Conservation (phyloP, 2,329 filamentous ascomycete species). For the Pleurostoma richardsiae region DNA sequence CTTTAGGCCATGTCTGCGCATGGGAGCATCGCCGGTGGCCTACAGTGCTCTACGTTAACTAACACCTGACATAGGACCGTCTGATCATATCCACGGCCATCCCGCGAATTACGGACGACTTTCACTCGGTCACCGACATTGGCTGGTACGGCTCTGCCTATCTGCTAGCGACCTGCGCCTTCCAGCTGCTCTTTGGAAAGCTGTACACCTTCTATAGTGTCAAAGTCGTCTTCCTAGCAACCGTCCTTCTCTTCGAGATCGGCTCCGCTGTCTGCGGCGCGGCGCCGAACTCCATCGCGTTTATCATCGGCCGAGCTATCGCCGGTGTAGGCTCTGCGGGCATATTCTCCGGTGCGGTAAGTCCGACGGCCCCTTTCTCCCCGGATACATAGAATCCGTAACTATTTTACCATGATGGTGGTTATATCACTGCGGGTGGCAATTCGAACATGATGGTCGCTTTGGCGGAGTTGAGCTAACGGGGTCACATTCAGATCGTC, state of each 20-base stretch:
- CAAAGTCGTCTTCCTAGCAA: constrained; percentile 22
- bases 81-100: constrained; percentile 32
- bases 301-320: constrained; percentile 34
- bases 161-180: constrained; percentile 27
- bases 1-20: too few species aligned
- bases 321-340: constrained; percentile 31
- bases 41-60: background rate
- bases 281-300: constrained; percentile 29
- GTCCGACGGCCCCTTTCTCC: constrained; percentile 4
- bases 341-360: constrained; percentile 29
- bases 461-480: too few species aligned
- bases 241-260: constrained; percentile 28
- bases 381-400: too few species aligned
- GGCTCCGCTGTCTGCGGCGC: constrained; percentile 34
- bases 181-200: constrained; percentile 34
- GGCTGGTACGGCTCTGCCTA: constrained; percentile 34
- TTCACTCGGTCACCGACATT: constrained; percentile 28
- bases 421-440: too few species aligned
- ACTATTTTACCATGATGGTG: too few species aligned
- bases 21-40: background rate
- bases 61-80: constrained; percentile 17
- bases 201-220: constrained; percentile 31
- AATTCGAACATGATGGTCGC: too few species aligned
- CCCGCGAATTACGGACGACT: constrained; percentile 30
- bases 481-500: constrained; percentile 16